Conservation (phyloP, 2,329 filamentous ascomycete genomes). For the Penicillium oxalicum region DNA sequence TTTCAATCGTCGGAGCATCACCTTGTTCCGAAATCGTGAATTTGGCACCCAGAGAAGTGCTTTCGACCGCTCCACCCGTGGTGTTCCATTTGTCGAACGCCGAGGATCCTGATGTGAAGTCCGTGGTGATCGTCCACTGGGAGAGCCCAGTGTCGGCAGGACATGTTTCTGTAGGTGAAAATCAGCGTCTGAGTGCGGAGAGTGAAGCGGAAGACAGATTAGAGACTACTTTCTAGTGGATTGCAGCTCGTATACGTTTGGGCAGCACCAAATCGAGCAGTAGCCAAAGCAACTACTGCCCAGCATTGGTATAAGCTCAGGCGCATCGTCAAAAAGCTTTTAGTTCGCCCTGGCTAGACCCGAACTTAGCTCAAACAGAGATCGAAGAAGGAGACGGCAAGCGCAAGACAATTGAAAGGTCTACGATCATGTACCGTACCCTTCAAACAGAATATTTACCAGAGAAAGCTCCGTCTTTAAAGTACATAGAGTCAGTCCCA, state of each 20-base stretch:
- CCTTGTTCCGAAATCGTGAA: slow-evolving; percentile 74
- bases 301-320: slow-evolving; percentile 13
- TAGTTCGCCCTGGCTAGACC: too few relatives aligned
- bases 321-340: not conserved
- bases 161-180: slow-evolving; percentile 44
- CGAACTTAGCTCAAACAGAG: too few relatives aligned
- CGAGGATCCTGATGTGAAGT: slow-evolving; percentile 47
- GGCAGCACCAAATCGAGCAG: slow-evolving; percentile 41
- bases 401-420: too few relatives aligned
- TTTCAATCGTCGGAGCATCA: slow-evolving; percentile 79
- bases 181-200: too few relatives aligned
- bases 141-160: slow-evolving; percentile 66
- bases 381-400: too few relatives aligned
- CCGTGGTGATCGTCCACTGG: slow-evolving; percentile 23
- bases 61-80: slow-evolving; percentile 59
- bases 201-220: too few relatives aligned
- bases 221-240: slow-evolving; percentile 42
- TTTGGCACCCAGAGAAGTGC: slow-evolving; percentile 64
- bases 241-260: slow-evolving; percentile 76
- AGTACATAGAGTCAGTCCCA: too few relatives aligned
- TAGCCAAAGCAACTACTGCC: slow-evolving; percentile 23
- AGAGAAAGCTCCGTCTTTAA: too few relatives aligned
- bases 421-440: too few relatives aligned
- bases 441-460: too few relatives aligned
- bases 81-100: slow-evolving; percentile 58